Evolutionary conservation across 768 basidiomycete species (phyloP).

Genomic region (Lactarius tabidus): DNA sequence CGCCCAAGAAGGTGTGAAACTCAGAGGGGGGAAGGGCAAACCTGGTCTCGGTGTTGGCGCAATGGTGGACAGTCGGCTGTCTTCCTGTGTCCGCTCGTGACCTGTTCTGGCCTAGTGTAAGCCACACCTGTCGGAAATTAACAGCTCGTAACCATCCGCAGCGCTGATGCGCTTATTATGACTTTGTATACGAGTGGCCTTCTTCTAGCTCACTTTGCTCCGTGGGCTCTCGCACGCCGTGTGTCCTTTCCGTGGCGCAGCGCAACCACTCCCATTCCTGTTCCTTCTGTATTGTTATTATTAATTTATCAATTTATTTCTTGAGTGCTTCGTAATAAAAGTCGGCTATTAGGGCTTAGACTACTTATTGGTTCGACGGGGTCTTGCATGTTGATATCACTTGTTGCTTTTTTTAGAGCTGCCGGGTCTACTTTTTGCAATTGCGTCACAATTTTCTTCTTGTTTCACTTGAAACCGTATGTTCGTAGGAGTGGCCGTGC

Average conservation of each 20-base stretch:
- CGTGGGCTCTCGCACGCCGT: background rate
- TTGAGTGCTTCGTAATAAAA: constrained; percentile 1
- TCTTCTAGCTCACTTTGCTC: background rate
- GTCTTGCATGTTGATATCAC: background rate
- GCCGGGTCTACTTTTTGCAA: background rate
- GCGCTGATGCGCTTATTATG: background rate
- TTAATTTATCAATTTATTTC: background rate
- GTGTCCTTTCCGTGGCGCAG: background rate
- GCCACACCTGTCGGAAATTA: background rate
- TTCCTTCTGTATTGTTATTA: background rate
- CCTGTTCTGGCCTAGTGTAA: background rate
- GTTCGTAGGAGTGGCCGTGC: background rate
- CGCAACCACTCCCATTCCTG: background rate
- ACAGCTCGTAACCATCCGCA: background rate
- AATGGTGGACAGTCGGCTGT: background rate
- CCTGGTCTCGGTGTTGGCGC: background rate
- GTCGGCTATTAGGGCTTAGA: background rate
- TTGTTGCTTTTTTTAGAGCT: constrained; percentile 1
- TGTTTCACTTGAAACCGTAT: background rate
- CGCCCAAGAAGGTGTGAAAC: constrained; percentile 5
- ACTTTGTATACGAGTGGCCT: no score
- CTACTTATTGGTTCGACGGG: background rate
- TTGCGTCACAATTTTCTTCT: background rate
- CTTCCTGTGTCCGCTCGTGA: background rate
- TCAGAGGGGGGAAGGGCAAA: background rate